A percentile compares a stretch with the other conserved stretches of the same genome.
Evolutionary conservation across 1,284 basidiomycete species (phyloP).

Genomic region (Ganoderma leucocontextum): DNA sequence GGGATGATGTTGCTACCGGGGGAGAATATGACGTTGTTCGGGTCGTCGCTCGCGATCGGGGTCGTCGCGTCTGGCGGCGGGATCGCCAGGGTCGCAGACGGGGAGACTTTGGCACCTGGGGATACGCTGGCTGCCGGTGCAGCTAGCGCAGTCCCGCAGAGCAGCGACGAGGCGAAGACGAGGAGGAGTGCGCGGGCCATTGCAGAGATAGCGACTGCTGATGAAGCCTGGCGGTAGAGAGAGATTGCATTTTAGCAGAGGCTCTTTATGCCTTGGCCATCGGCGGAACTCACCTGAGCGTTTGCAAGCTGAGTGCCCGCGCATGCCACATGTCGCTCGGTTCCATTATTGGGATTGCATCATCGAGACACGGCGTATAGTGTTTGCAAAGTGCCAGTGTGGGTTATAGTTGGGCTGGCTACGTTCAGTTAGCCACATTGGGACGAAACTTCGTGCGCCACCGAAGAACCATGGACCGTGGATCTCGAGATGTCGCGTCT

Average conservation of each 20-base stretch:
- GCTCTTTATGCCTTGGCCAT: slow-evolving; percentile 21
- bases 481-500: slow-evolving; percentile 14
- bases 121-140: slow-evolving; percentile 19
- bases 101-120: background rate
- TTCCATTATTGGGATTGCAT: slow-evolving; percentile 8
- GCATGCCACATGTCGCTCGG: slow-evolving; percentile 13
- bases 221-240: background rate
- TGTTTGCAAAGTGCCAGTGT: background rate
- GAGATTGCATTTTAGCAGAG: background rate
- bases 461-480: slow-evolving; percentile 8
- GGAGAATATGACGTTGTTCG: slow-evolving; percentile 54
- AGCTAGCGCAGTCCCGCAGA: slow-evolving; percentile 16
- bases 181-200: slow-evolving; percentile 28
- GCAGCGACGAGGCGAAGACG: slow-evolving; percentile 16
- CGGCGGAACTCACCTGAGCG: background rate
- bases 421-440: slow-evolving; percentile 19
- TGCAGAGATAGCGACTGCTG: slow-evolving; percentile 4
- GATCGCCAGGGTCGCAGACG: slow-evolving; percentile 4
- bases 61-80: slow-evolving; percentile 46
- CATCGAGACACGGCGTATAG: slow-evolving; percentile 9
- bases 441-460: slow-evolving; percentile 18
- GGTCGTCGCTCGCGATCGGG: slow-evolving; percentile 55
- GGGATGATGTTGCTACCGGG: slow-evolving; percentile 38
- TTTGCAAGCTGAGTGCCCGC: background rate
- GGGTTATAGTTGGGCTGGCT: background rate